Conservation (phyloP, 768 basidiomycete genomes). For the Gautieria morchelliformis region DNA sequence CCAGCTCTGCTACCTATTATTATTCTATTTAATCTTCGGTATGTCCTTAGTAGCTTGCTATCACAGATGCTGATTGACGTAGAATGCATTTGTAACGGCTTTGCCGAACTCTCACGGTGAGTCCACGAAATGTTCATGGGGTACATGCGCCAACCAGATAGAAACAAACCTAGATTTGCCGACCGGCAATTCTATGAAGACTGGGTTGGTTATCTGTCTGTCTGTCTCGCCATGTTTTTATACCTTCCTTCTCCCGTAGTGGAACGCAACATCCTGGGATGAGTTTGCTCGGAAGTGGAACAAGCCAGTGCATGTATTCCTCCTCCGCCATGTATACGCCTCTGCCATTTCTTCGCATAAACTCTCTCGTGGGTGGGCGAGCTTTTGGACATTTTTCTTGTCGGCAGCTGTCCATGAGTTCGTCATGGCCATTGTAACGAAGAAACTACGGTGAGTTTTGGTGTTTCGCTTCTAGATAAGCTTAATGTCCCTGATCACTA, state of each 20-base stretch:
- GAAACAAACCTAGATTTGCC: conserved; percentile 56
- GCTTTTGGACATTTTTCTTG: conserved; percentile 86
- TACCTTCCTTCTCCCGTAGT: conserved; percentile 30
- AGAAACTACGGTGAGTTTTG: conserved; percentile 70
- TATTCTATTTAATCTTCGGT: conserved; percentile 85
- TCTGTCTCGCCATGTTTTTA: no score
- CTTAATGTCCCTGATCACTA: neutral
- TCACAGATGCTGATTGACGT: conserved; percentile 16
- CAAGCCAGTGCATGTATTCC: conserved; percentile 88
- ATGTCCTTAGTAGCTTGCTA: conserved; percentile 15
- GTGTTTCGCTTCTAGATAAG: neutral
- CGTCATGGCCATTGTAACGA: conserved; percentile 92
- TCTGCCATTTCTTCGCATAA: conserved; percentile 72
- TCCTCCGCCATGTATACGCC: conserved; percentile 92
- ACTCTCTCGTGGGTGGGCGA: conserved; percentile 70
- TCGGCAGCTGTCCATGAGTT: conserved; percentile 89
- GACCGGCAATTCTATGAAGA: conserved; percentile 97
- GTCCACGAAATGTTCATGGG: conserved; percentile 15
- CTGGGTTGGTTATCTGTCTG: conserved; percentile 46
- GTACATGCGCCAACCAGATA: neutral
- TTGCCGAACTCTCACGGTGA: conserved; percentile 86
- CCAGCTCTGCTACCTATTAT: conserved; percentile 65
- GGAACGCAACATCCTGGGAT: conserved; percentile 97
- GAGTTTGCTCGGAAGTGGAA: conserved; percentile 99
- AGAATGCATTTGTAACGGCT: conserved; percentile 94